Base-by-base conservation (phyloP, 805 yeast species). In the Alloascoidea africana region DNA sequence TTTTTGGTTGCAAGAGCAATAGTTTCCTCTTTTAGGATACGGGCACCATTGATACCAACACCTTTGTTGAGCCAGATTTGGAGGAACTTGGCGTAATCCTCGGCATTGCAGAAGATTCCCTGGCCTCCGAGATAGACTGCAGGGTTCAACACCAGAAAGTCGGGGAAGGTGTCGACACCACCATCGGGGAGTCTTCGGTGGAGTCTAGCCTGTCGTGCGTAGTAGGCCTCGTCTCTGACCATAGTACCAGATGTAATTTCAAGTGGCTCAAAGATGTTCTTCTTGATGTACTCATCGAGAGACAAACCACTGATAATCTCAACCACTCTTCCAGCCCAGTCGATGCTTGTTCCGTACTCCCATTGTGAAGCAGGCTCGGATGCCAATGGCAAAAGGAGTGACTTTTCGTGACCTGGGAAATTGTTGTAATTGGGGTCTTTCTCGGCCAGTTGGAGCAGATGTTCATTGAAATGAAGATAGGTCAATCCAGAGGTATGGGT, bases 21-120 rank as follows among this genome's bases (percentile, higher is more conserved):
- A 13, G 67, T 49, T n/a, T 58, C 54, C 13, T 46, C 46, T 18
- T 46, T 38, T 34, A 65, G 46, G 14, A 63, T 52, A 27, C 41
- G 46, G 0, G 32, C 40, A 2, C 68, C 66, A 1, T 53, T 56
- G 2, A 35, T 34, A 16, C 62, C 56, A n/a, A 45, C 41, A 6
- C 71, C 71, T 34, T 55, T 53, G 40, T 65, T 65, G 32, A 66
- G 49, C 44, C 65, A 52, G 5, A 58, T 48, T 5, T 66, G 51
- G 18, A 66, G 41, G 33, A 65, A 53, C 43, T 53, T 56, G 36
- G 59, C 51, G 41, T 58, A 65, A 41, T 66, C 70, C 5, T 48
- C 49, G 3, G 59, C 62, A 5, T 58, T 61, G 1, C 65, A 56
- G 36, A 55, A 63, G 33, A 58, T 42, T 3, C 71, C 71, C 4